A percentile compares a stretch with the other conserved stretches of the same genome.
Evolutionary conservation across 306 rosid genomes (phyloP).

Genomic region (Cucurbita pepo): DNA sequence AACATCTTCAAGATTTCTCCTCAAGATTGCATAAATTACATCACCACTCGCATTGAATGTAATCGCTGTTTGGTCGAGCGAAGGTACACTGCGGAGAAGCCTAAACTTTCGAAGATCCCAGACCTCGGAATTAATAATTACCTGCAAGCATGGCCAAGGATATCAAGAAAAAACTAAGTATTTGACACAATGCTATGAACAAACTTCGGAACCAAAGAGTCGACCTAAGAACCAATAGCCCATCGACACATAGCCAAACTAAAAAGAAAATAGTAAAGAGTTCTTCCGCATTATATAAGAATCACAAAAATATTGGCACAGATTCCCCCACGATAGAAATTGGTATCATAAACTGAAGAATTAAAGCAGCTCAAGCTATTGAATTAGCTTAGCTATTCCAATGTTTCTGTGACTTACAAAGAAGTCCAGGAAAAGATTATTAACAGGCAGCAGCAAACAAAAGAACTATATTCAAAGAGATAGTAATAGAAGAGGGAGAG

Average conservation of each 20-base stretch:
- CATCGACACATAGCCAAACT: neutral
- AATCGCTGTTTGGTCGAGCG: slow-evolving; percentile 78
- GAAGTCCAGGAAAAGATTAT: neutral
- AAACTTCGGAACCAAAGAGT: neutral
- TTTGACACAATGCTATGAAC: neutral
- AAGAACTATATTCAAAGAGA: neutral
- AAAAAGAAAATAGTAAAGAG: neutral
- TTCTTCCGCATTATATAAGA: neutral
- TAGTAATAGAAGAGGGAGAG: neutral
- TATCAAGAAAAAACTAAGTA: neutral
- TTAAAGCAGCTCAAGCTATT: neutral
- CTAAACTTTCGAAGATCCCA: slow-evolving; percentile 95
- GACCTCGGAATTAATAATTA: slow-evolving; percentile 93
- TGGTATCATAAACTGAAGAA: neutral
- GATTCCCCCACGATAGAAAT: neutral
- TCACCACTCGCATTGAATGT: slow-evolving; percentile 92
- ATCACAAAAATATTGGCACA: neutral
- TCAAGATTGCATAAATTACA: slow-evolving; percentile 86
- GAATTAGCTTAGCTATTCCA: neutral
- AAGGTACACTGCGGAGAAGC: slow-evolving; percentile 83
- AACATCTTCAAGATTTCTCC: slow-evolving; percentile 88
- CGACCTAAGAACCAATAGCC: neutral
- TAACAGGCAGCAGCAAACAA: neutral
- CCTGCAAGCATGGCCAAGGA: slow-evolving; percentile 25
- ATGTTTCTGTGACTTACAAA: neutral